phyloP scores from a whole-genome alignment of 768 basidiomycete species.

The Mycena kentingensis region DNA sequence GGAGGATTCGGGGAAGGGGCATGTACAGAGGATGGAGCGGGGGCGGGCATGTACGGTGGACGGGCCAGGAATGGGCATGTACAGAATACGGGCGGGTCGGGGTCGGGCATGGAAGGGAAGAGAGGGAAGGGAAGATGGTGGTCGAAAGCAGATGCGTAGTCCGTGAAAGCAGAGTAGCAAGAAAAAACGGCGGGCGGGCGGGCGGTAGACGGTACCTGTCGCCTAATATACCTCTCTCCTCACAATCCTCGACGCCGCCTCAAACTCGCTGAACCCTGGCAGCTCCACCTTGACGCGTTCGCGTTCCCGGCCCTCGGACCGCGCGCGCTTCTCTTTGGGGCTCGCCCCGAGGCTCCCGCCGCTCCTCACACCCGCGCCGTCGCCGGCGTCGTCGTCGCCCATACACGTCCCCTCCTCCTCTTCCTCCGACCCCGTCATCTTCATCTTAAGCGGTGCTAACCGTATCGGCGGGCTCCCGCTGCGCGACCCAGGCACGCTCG shows the following conservation, averaged over 20 bases:
- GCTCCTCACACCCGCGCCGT: constrained; percentile 17
- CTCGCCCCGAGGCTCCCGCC: constrained; percentile 14
- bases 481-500: constrained; percentile 55
- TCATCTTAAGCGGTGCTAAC: constrained; percentile 64
- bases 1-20: not conserved
- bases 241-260: constrained; percentile 46
- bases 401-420: no score
- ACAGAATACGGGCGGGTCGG: not conserved
- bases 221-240: constrained; percentile 5
- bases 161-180: not conserved
- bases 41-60: not conserved
- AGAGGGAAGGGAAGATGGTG: no score
- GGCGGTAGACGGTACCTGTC: not conserved
- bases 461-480: constrained; percentile 72
- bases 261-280: constrained; percentile 65
- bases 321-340: constrained; percentile 25
- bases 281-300: constrained; percentile 48
- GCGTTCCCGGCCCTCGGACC: constrained; percentile 16
- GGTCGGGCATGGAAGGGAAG: not conserved
- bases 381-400: constrained; percentile 10
- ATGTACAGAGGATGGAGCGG: not conserved
- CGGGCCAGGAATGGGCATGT: not conserved
- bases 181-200: not conserved
- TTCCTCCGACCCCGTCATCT: no score
- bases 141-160: not conserved